Percentiles rank a stretch among this genome's conserved stretches.
Evolutionary conservation across 441 rosid genomes (phyloP).

Genomic region (Erodium texanum): DNA sequence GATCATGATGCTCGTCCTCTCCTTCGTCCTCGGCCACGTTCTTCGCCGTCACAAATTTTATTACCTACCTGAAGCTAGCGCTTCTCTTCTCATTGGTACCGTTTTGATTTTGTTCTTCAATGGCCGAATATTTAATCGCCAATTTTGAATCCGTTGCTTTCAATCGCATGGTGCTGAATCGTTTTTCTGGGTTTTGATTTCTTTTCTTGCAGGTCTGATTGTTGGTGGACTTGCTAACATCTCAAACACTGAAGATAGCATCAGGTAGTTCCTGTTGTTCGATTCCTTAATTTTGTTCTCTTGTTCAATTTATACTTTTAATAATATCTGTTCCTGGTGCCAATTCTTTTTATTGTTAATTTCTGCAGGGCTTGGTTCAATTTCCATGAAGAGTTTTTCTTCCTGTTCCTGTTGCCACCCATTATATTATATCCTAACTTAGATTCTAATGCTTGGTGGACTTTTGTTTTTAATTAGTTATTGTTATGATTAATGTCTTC

Average conservation of each 20-base stretch:
- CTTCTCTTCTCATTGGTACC: not conserved
- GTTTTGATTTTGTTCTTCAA: no score
- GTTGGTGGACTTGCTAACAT: conserved; percentile 92
- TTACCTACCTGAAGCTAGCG: conserved; percentile 45
- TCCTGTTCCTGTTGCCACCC: conserved; percentile 87
- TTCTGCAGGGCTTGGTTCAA: conserved; percentile 86
- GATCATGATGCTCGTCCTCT: conserved; percentile 99
- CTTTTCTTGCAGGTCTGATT: conserved; percentile 47
- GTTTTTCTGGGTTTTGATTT: not conserved
- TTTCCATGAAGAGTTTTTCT: conserved; percentile 96
- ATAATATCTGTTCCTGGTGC: conserved; percentile 6
- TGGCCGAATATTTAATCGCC: no score
- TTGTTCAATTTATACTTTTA: not conserved
- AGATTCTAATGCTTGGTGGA: not conserved
- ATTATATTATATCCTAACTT: conserved; percentile 84
- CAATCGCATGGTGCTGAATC: not conserved
- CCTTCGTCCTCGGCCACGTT: conserved; percentile 91
- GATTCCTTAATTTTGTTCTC: not conserved
- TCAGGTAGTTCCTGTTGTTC: conserved; percentile 40
- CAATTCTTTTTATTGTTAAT: not conserved
- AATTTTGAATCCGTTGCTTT: not conserved
- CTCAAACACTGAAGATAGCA: conserved; percentile 80
- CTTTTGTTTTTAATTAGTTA: not conserved
- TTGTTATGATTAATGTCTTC: not conserved
- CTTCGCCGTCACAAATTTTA: conserved; percentile 94